phyloP scores from a whole-genome alignment of 2,329 filamentous ascomycete species.

The Colletotrichum karsti region DNA sequence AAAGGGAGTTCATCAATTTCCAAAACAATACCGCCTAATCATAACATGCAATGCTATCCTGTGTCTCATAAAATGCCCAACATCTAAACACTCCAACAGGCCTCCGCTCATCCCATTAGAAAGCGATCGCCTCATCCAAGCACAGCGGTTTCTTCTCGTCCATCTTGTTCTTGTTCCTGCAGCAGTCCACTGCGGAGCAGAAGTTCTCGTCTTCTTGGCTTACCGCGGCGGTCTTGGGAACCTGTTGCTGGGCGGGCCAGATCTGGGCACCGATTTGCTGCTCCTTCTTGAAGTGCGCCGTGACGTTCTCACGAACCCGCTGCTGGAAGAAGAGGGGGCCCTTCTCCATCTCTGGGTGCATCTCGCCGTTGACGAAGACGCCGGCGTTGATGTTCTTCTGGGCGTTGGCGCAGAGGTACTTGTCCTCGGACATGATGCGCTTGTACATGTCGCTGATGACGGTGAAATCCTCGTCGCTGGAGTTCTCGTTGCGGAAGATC shows the following conservation, averaged over 20 bases:
- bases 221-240: conserved; percentile 36
- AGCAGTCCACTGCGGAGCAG: conserved; percentile 45
- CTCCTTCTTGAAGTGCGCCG: conserved; percentile 56
- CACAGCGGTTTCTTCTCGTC: conserved; percentile 20
- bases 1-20: background rate
- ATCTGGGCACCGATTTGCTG: conserved; percentile 54
- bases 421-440: conserved; percentile 72
- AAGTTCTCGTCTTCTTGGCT: conserved; percentile 40
- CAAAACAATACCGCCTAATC: conserved; percentile 1
- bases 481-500: conserved; percentile 68
- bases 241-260: conserved; percentile 56
- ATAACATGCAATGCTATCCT: background rate
- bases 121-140: conserved; percentile 33
- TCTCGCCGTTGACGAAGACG: conserved; percentile 69
- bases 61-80: background rate
- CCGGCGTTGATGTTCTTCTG: conserved; percentile 70
- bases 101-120: conserved; percentile 14
- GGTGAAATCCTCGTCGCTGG: conserved; percentile 66
- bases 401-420: conserved; percentile 65
- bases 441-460: conserved; percentile 68
- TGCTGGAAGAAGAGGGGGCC: conserved; percentile 66
- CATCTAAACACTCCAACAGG: background rate
- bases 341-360: conserved; percentile 69
- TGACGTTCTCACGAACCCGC: conserved; percentile 55
- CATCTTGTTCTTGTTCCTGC: conserved; percentile 28